Evolutionary conservation across 768 basidiomycete genomes (phyloP), one percentile per base, ranked within the genome.

Genomic region (Lactarius psammicola): DNA sequence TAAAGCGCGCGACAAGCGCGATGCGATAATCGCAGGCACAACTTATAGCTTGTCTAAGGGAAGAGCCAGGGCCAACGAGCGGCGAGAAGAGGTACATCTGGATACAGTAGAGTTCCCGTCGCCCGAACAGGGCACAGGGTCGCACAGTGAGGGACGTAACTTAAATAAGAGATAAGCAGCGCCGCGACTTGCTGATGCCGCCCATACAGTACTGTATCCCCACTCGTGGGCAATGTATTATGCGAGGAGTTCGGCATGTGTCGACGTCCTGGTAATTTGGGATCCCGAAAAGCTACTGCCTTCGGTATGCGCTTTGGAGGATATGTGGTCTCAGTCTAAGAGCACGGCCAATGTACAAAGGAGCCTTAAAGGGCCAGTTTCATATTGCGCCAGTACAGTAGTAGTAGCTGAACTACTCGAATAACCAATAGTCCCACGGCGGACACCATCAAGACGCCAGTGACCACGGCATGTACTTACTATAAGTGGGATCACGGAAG

Each of bases 1-100:
- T 51, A 51, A 23, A 51, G 49, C 49, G 49, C 49, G 49, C 49
- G 26, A 51, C 49, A 51, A 51, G 49, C 49, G 49, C 26, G 49
- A 51, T 26, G 49, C 49, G 11, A 51, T 23, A n/a, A 20, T 1
- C 44, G 0, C 18, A 3, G 20, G 10, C 46, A 11, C 1, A 13
- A 49, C 5, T 23, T 8, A 49, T 13, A 8, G 20, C 9, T n/a
- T n/a, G 20, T 10, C 42, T n/a, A 44, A 44, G 42, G 9, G 20
- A n/a, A 44, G 4, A 0, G 0, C 20, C 42, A 44, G 42, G 20
- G 20, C 20, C 20, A 44, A n/a, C 3, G 42, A 44, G 20, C 42
- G 42, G 1, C 3, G 2, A 18, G 40, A n/a, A n/a, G n/a, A n/a
- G n/a, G n/a, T n/a, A n/a, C n/a, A n/a, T n/a, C n/a, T n/a, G n/a